Percentiles rank a stretch among this genome's conserved stretches.
phyloP scores from a whole-genome alignment of 1,284 basidiomycete species.

The Moesziomyces antarcticus region DNA sequence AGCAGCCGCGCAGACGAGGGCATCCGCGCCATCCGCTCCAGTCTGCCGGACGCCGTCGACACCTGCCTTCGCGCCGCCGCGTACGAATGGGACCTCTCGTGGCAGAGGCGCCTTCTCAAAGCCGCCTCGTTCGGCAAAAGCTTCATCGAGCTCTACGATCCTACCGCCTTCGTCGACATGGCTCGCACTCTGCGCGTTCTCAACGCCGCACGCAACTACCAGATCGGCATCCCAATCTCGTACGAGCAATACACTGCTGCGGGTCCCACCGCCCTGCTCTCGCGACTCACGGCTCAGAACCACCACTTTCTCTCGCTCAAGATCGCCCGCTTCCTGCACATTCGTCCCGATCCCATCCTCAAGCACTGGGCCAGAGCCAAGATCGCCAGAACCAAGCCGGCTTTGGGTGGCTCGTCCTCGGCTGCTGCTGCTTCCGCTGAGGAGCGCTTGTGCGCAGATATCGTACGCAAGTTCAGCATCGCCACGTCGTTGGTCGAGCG shows the following conservation, averaged over 20 bases:
- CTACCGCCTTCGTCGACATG: conserved; percentile 88
- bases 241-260: conserved; percentile 78
- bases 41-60: conserved; percentile 84
- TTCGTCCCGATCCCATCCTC: conserved; percentile 86
- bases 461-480: conserved; percentile 86
- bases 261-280: conserved; percentile 73
- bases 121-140: conserved; percentile 94
- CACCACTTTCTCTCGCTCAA: conserved; percentile 90
- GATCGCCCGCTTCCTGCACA: conserved; percentile 83
- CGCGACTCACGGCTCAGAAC: conserved; percentile 85
- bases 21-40: conserved; percentile 83
- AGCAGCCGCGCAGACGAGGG: conserved; percentile 92
- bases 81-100: conserved; percentile 86
- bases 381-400: conserved; percentile 76
- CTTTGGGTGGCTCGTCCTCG: conserved; percentile 21
- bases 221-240: conserved; percentile 92
- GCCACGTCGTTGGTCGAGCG: conserved; percentile 68
- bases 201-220: conserved; percentile 88
- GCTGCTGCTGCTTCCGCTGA: conserved; percentile 71
- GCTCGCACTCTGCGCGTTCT: conserved; percentile 92
- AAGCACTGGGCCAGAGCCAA: conserved; percentile 97
- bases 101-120: conserved; percentile 85
- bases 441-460: conserved; percentile 80
- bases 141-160: conserved; percentile 91
- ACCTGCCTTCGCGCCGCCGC: conserved; percentile 93